These are phyloP conservation scores for Aegilops umbellulata DNA, from an alignment of 176 grass and related monocot species.

Conservation along the genomic window DNA sequence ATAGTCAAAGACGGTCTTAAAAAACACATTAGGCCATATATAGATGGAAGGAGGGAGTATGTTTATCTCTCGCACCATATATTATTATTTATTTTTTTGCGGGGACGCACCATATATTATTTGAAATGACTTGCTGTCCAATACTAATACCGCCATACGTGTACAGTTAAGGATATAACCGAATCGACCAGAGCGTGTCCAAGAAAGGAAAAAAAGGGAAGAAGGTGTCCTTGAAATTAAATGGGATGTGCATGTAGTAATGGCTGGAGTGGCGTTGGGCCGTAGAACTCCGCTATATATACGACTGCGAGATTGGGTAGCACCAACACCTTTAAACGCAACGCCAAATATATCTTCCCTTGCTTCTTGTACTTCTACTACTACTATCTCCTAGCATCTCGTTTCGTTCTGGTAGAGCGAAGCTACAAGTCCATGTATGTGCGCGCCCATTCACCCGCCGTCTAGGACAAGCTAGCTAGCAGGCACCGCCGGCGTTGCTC, in stretches of 20 bases:
- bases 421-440: not conserved
- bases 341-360: not conserved
- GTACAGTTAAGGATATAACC: not conserved
- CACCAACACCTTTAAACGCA: not conserved
- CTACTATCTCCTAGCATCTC: not conserved
- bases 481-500: not conserved
- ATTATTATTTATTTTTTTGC: no score
- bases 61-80: not conserved
- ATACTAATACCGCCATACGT: no score
- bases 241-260: not conserved
- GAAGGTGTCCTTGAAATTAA: not conserved
- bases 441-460: not conserved
- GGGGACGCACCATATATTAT: not conserved
- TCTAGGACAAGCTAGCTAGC: not conserved
- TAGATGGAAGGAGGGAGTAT: no score
- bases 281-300: constrained; percentile 12
- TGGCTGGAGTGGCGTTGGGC: not conserved
- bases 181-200: not conserved
- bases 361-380: not conserved
- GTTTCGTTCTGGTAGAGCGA: not conserved
- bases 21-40: no score
- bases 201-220: not conserved
- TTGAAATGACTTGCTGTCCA: not conserved
- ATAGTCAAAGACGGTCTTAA: no score
- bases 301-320: not conserved